Evolutionary conservation across 805 yeast genomes (phyloP).

Genomic region (Cyberlindnera galapagoensis): DNA sequence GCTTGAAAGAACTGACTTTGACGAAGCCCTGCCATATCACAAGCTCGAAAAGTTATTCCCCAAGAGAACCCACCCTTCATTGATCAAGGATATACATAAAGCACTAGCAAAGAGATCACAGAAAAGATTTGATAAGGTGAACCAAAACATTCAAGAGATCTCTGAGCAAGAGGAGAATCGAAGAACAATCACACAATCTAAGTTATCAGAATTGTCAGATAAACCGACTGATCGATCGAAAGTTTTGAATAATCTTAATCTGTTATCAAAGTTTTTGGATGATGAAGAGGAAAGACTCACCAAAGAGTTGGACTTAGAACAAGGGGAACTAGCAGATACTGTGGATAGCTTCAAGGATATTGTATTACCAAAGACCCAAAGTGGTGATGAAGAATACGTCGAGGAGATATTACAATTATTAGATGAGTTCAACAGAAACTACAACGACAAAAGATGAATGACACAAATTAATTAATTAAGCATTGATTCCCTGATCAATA

Average conservation of each 20-base stretch:
- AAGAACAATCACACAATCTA: no score
- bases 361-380: constrained; percentile 12
- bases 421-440: constrained; percentile 17
- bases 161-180: not conserved
- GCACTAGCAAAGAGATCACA: constrained; percentile 2
- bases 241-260: constrained; percentile 20
- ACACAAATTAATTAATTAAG: constrained; percentile 8
- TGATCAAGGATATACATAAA: constrained; percentile 5
- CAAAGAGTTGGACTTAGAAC: constrained; percentile 14
- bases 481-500: constrained; percentile 23
- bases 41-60: constrained; percentile 13
- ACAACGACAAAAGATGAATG: constrained; percentile 3
- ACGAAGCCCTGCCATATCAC: constrained; percentile 4
- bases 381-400: constrained; percentile 7
- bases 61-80: constrained; percentile 5
- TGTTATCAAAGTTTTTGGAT: constrained; percentile 25
- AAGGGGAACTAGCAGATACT: constrained; percentile 1
- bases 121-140: constrained; percentile 4
- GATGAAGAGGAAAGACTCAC: constrained; percentile 21
- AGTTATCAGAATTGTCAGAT: no score
- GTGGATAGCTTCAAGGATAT: constrained; percentile 23
- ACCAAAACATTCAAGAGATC: constrained; percentile 4
- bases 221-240: not conserved
- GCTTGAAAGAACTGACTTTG: constrained; percentile 12
- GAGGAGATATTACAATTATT: constrained; percentile 15